A percentile compares a stretch with the other conserved stretches of the same genome.
Conservation (phyloP, 2,329 filamentous ascomycete species). For the Ceratocystiopsis minuta region DNA sequence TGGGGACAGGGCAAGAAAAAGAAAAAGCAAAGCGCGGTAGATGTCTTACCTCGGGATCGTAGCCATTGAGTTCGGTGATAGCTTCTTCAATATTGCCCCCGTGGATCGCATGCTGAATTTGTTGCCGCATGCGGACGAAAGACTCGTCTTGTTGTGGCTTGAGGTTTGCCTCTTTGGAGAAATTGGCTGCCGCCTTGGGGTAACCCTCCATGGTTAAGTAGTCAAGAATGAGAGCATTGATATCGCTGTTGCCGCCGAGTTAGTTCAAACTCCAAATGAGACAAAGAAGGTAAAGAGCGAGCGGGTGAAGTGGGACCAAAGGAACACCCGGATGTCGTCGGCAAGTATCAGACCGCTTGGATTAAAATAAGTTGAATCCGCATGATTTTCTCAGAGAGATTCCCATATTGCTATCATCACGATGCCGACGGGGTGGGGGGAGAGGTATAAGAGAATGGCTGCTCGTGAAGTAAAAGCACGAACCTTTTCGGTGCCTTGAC, state of each 20-base stretch:
- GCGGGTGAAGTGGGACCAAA: constrained; percentile 1
- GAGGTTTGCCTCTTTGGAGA: constrained; percentile 85
- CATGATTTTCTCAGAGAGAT: constrained; percentile 97
- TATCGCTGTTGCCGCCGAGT: constrained; percentile 46
- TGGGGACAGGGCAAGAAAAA: constrained; percentile 10
- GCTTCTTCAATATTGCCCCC: constrained; percentile 70
- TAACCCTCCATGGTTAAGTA: constrained; percentile 95
- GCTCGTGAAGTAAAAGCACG: constrained; percentile 2
- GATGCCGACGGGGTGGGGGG: constrained; percentile 15
- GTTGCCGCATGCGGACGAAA: constrained; percentile 59
- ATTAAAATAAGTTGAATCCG: constrained; percentile 62
- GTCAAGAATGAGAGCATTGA: constrained; percentile 89
- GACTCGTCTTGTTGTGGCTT: constrained; percentile 52
- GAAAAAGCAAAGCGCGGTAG: neutral
- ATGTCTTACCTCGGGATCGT: constrained; percentile 71
- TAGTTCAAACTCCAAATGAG: constrained; percentile 1
- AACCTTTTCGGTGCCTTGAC: constrained; percentile 82
- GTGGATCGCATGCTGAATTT: constrained; percentile 73
- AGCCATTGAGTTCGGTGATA: constrained; percentile 72
- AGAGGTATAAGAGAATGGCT: constrained; percentile 6
- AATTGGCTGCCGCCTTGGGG: constrained; percentile 77
- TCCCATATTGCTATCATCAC: constrained; percentile 91
- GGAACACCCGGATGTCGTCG: neutral
- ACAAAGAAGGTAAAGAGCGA: neutral
- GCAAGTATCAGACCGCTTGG: constrained; percentile 13